Base-by-base conservation (phyloP, 139 green algal genomes). In the Chlamydomonas eustigma region DNA sequence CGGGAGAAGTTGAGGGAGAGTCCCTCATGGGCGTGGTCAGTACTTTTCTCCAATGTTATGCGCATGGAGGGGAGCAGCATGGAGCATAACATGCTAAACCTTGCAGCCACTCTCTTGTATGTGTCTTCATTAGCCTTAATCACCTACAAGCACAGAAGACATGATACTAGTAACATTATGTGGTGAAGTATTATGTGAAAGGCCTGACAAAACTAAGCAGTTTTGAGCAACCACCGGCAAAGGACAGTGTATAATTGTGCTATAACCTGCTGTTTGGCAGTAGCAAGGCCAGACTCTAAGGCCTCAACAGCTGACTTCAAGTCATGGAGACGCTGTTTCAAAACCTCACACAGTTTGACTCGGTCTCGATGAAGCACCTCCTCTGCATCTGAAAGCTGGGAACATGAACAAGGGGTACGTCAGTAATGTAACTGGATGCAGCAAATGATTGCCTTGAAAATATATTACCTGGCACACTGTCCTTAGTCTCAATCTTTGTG, bases 11-110 rank as follows among this genome's bases (percentile, higher is more conserved):
- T 32, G 24, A 73, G 4, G 4, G 28, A 4, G 6, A 50, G 31
- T 5, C 66, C 66, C 66, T 39, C 22, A 35, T 34, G 44, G 4
- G 66, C 30, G 66, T 34, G 50, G 8, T 51, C 66, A 6, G 22
- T 4, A 6, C 4, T 6, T 6, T 39, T 39, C 6, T 12, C 31
- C 66, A 73, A 22, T 32, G 24, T 50, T 32, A 73, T 50, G 8
- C 6, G 4, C 66, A 73, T 73, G 8, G 30, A 50, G 4, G 66
- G 66, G 33, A 73, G 66, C 66, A 73, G 66, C 28, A 50, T 39
- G 31, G 8, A 51, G 66, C 30, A 39, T 8, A 73, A 35, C 6
- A 5, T 5, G 6, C 25, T 39, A 35, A 73, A 73, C 66, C 18
- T 32, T 6, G 8, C 32, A 18, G 66, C 66, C 66, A 73, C 66